Evolutionary conservation across 2,329 filamentous ascomycete genomes (phyloP).

Genomic region (Fusarium coicis): DNA sequence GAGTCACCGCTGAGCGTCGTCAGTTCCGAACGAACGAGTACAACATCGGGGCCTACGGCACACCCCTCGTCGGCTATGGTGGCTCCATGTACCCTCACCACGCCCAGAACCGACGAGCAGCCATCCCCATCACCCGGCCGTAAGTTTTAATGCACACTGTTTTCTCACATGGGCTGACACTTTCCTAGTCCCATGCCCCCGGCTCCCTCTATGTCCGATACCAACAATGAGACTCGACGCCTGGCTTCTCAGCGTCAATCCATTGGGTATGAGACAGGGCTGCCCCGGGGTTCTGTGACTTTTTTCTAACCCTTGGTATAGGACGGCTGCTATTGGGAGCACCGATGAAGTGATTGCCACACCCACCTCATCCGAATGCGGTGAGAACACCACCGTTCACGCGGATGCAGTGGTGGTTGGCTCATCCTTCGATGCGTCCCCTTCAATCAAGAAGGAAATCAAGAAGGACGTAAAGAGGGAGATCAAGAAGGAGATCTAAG

Average conservation of each 20-base stretch:
- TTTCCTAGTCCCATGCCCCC: slow-evolving; percentile 12
- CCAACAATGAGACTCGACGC: slow-evolving; percentile 39
- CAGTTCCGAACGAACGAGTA: slow-evolving; percentile 98
- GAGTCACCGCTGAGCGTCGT: slow-evolving; percentile 92
- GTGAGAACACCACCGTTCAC: slow-evolving; percentile 66
- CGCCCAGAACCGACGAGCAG: slow-evolving; percentile 51
- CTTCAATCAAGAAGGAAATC: slow-evolving; percentile 56
- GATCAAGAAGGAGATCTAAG: slow-evolving; percentile 44
- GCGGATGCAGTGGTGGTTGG: slow-evolving; percentile 59
- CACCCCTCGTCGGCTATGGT: slow-evolving; percentile 67
- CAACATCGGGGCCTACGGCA: slow-evolving; percentile 77
- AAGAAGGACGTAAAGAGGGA: slow-evolving; percentile 52
- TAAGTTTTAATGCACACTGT: slow-evolving; percentile 30
- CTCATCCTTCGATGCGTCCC: slow-evolving; percentile 60
- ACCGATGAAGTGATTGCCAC: slow-evolving; percentile 53
- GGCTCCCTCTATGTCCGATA: slow-evolving; percentile 17
- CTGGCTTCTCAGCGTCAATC: slow-evolving; percentile 49
- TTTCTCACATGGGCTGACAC: slow-evolving; percentile 2
- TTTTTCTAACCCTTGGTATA: slow-evolving; percentile 50
- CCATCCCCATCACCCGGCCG: slow-evolving; percentile 44
- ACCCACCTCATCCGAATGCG: slow-evolving; percentile 59
- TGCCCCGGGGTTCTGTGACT: slow-evolving; percentile 38
- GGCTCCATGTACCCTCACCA: slow-evolving; percentile 52
- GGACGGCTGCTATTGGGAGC: slow-evolving; percentile 54
- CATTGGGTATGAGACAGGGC: slow-evolving; percentile 49